Base-by-base conservation (phyloP, 2,329 filamentous ascomycete genomes). In the Pyrenophora tritici-repentis region DNA sequence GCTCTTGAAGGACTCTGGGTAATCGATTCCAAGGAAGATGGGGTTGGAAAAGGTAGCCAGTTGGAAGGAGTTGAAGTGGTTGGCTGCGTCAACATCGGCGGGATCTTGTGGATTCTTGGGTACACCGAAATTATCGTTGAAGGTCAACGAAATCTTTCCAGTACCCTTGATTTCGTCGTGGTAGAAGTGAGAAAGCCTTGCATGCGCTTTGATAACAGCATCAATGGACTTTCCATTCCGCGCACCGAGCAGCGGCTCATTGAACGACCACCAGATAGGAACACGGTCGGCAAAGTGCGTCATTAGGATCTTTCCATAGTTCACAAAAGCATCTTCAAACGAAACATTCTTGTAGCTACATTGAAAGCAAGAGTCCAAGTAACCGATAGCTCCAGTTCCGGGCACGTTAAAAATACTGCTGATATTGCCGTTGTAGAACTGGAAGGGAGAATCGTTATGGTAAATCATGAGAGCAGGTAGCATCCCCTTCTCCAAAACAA, bases 271-370 rank as follows among this genome's bases (percentile, higher is more conserved):
- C 78, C 79, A 83, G 3, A 77, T 72, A 0, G 79, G 75, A 0
- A 83, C 79, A 0, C 80, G 75, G 47, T 82, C 77, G 3, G 78
- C 78, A 55, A 78, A 83, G 46, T 80, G 77, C 1, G 75, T 73
- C 69, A 83, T 77, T 34, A 78, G 74, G 14, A 82, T 74, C 47
- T 81, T 79, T 33, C 78, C 81, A 47, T 83, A 83, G 61, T 82
- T 72, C 1, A 82, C 75, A 59, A 80, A 83, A 12, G 78, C 77
- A 32, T 80, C 78, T 8, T 76, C 68, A 24, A 81, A 82, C 1
- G 74, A 74, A 26, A 75, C 69, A 37, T 81, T 78, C 22, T 79
- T 55, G 42, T 65, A 67, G 12, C 53, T 61, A 2, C 32, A 66
- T 56, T 56, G 78, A 74, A 37, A 79, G 67, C 47, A 79, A 63